Evolutionary conservation across 129 eudicot genomes (phyloP).

Genomic region (Apium graveolens): DNA sequence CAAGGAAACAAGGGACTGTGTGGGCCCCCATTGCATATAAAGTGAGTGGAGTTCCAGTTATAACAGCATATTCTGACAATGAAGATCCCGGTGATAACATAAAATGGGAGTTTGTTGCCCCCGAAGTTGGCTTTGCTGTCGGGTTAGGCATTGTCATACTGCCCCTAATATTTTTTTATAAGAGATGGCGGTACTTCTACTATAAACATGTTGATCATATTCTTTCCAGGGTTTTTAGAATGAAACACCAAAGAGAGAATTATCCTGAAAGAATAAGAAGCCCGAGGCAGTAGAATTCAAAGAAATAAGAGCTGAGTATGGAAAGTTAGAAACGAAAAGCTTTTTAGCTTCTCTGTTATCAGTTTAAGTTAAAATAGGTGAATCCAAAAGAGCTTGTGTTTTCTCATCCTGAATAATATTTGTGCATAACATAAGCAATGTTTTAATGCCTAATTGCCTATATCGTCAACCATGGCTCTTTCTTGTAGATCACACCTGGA

Average conservation of each 20-base stretch:
- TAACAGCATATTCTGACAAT: conserved; percentile 2
- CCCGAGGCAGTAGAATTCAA: background rate
- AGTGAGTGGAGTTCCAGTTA: background rate
- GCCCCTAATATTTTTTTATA: conserved; percentile 37
- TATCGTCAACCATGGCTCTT: no score
- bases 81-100: conserved; percentile 7
- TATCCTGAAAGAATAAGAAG: background rate
- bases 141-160: conserved; percentile 52
- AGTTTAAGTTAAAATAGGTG: no score
- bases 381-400: background rate
- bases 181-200: conserved; percentile 32
- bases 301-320: background rate
- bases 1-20: conserved; percentile 3
- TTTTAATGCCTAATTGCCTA: no score
- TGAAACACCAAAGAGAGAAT: background rate
- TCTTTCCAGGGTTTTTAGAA: conserved; percentile 2
- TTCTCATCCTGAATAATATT: background rate
- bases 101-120: conserved; percentile 49
- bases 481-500: no score
- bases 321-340: background rate
- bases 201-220: conserved; percentile 30
- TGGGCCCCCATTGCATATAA: background rate
- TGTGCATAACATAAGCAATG: background rate
- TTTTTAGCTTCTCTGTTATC: no score
- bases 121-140: conserved; percentile 57